A percentile compares a stretch with the other conserved stretches of the same genome.
Evolutionary conservation across 768 basidiomycete genomes (phyloP).

Genomic region (Suillus sp.): DNA sequence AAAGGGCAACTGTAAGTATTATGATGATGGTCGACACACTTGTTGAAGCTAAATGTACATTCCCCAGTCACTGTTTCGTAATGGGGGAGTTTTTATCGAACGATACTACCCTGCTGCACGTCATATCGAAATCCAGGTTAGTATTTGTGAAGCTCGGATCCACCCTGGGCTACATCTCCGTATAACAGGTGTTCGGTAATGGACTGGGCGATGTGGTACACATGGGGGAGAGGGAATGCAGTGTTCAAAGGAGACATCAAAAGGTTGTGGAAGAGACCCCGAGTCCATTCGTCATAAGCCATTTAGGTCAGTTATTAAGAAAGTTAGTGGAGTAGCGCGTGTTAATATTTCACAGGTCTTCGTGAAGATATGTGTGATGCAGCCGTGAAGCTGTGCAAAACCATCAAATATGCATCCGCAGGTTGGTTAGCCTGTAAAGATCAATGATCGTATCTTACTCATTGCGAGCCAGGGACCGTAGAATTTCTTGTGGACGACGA

Average conservation of each 20-base stretch:
- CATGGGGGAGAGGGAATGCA: slow-evolving; percentile 73
- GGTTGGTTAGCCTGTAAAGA: slow-evolving; percentile 36
- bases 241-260: slow-evolving; percentile 68
- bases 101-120: slow-evolving; percentile 54
- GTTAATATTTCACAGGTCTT: slow-evolving; percentile 36
- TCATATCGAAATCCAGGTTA: slow-evolving; percentile 69
- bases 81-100: slow-evolving; percentile 60
- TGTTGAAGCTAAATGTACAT: not conserved
- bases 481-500: slow-evolving; percentile 64
- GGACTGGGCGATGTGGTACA: slow-evolving; percentile 59
- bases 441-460: not conserved
- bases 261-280: slow-evolving; percentile 75
- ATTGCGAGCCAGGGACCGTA: slow-evolving; percentile 51
- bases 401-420: slow-evolving; percentile 59
- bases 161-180: slow-evolving; percentile 11
- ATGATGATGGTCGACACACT: not conserved
- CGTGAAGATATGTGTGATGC: slow-evolving; percentile 52
- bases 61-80: slow-evolving; percentile 47
- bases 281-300: slow-evolving; percentile 53
- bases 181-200: slow-evolving; percentile 62
- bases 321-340: not conserved
- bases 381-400: slow-evolving; percentile 49
- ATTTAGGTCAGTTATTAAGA: slow-evolving; percentile 41
- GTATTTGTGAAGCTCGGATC: slow-evolving; percentile 2
- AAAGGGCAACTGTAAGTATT: slow-evolving; percentile 47